Conservation (phyloP, 176 grass and related monocot species). For the Carex cristatella region DNA sequence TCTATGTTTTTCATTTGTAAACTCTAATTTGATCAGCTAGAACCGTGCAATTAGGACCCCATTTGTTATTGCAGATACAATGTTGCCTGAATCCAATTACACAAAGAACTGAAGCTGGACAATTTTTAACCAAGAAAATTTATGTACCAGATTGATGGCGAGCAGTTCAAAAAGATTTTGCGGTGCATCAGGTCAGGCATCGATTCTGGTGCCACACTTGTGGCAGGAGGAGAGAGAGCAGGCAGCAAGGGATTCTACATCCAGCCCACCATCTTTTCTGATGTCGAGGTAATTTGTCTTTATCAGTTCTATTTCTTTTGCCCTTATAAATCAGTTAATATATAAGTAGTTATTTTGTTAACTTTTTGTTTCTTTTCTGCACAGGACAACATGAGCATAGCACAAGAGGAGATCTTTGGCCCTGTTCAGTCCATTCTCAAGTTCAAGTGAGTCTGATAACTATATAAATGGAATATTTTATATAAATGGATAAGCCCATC, state of each 20-base stretch:
- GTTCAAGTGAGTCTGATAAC: slow-evolving; percentile 47
- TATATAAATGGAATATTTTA: neutral
- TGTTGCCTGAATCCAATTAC: neutral
- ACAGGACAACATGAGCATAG: slow-evolving; percentile 85
- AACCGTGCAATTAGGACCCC: neutral
- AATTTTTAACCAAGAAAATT: neutral
- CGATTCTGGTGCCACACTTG: slow-evolving; percentile 63
- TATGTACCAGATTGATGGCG: slow-evolving; percentile 58
- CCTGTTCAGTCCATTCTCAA: slow-evolving; percentile 95
- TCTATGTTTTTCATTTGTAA: neutral
- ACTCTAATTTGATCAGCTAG: neutral
- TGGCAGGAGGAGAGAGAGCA: slow-evolving; percentile 49
- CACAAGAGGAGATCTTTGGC: slow-evolving; percentile 84
- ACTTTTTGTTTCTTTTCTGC: neutral
- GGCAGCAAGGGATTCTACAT: slow-evolving; percentile 79
- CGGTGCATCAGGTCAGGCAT: slow-evolving; percentile 54
- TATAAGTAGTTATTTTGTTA: neutral
- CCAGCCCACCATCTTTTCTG: slow-evolving; percentile 73
- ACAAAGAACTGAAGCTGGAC: neutral
- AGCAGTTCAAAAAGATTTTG: slow-evolving; percentile 84
- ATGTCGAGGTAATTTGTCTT: slow-evolving; percentile 46
- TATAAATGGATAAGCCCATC: neutral
- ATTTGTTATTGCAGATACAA: neutral
- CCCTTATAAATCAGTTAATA: neutral
- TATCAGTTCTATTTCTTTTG: neutral